Evolutionary conservation across 805 yeast species (phyloP), one percentile per base, ranked within the genome.

Genomic region (Komagataella pastoris): DNA sequence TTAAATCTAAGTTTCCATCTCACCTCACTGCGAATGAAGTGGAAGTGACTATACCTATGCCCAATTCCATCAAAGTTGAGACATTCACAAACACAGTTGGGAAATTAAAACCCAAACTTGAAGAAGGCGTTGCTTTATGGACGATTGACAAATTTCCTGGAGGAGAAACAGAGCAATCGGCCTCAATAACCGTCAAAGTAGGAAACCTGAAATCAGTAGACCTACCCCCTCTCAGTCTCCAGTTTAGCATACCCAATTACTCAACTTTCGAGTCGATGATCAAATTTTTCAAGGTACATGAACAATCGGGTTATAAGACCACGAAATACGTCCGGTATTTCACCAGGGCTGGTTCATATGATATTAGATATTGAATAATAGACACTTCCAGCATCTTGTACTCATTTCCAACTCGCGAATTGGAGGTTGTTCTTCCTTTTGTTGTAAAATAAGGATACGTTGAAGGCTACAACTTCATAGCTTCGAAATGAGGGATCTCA

Each of bases 321-420:
- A 80, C 86, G 19, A 91, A 90, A 63, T 88, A 95, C 95, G 95
- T 90, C 40, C 79, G 86, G 58, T 91, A 91, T 63, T 63, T 77
- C 14, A 75, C 91, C 1, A 77, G 75, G 54, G 81, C 91, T 0
- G 96, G 96, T 0, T 77, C 85, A 6, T 89, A 87, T 58, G 97
- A 90, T 55, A 74, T 88, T 7, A 72, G 97, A 52, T 81, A 81
- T 55, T 84, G 63, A 63, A 65, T 48, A 6, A 24, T 19, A 46
- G 21, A 30, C 23, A 21, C 23, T 30, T 30, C 14, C 40, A 30
- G 12, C 40, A 30, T 30, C 40, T 12, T 10, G n/a, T 30, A 30
- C 12, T 10, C 12, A 14, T 8, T 2, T 7, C 36, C 36, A 24
- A 30, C 2, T 4, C 40, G 40, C 40, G 40, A 30, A 30, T 30